Evolutionary conservation across 352 stramenopile species (phyloP).

Genomic region (Phytophthora cactorum): DNA sequence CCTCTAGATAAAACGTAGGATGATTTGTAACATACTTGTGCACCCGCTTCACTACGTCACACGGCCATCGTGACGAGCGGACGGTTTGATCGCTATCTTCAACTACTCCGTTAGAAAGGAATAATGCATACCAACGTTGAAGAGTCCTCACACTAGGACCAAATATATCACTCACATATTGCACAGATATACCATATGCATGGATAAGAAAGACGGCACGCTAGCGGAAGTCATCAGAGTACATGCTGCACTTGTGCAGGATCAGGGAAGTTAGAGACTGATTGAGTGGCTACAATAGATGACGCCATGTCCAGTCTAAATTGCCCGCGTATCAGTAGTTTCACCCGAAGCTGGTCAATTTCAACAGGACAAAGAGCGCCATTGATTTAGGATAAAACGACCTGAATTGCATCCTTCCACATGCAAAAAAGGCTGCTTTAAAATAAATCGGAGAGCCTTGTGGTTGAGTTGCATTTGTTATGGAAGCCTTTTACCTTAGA

Average conservation of each 20-base stretch:
- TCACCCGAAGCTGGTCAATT: too few relatives aligned
- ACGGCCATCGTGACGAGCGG: slow-evolving; percentile 5
- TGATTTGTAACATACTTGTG: slow-evolving; percentile 2
- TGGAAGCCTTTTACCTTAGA: too few relatives aligned
- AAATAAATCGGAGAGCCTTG: too few relatives aligned
- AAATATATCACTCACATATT: slow-evolving; percentile 22
- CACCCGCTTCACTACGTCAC: slow-evolving; percentile 5
- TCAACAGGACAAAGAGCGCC: too few relatives aligned
- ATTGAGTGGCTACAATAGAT: too few relatives aligned
- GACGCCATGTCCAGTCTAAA: too few relatives aligned
- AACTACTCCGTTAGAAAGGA: slow-evolving; percentile 4
- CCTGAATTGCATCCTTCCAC: too few relatives aligned
- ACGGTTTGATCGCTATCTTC: neutral
- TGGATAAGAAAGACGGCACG: slow-evolving; percentile 11
- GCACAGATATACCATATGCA: slow-evolving; percentile 15
- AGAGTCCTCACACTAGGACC: slow-evolving; percentile 1
- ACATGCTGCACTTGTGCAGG: neutral
- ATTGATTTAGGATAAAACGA: too few relatives aligned
- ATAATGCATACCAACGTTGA: slow-evolving; percentile 11
- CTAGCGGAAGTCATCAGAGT: slow-evolving; percentile 8
- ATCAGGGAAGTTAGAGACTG: too few relatives aligned
- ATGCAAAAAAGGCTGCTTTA: too few relatives aligned
- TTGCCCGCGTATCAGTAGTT: too few relatives aligned
- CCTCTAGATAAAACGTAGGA: slow-evolving; percentile 23
- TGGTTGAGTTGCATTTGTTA: too few relatives aligned